phyloP scores from a whole-genome alignment of 495 filamentous ascomycete species.

The Penicillium psychrofluorescens region DNA sequence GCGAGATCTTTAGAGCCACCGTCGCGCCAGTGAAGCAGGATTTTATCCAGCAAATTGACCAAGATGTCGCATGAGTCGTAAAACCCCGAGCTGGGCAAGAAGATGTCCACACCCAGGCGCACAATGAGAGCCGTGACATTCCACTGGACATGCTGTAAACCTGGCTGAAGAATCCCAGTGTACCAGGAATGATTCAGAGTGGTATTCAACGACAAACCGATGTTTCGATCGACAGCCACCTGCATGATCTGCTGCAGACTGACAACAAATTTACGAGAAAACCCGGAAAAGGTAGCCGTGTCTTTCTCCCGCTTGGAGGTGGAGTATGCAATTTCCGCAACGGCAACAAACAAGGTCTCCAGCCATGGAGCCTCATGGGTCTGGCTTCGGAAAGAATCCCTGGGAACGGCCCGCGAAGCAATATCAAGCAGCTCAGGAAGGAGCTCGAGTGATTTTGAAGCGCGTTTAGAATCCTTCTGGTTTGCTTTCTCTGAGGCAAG shows the following conservation, averaged over 20 bases:
- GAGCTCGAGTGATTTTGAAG: slow-evolving; percentile 24
- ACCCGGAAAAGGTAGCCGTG: slow-evolving; percentile 8
- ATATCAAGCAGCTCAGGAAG: slow-evolving; percentile 31
- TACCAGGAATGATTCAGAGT: slow-evolving; percentile 36
- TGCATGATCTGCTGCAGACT: slow-evolving; percentile 35
- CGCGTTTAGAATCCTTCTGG: slow-evolving; percentile 7
- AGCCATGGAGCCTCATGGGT: slow-evolving; percentile 57
- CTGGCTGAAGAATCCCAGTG: slow-evolving; percentile 35
- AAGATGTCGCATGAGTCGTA: slow-evolving; percentile 33
- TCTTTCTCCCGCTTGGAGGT: slow-evolving; percentile 27
- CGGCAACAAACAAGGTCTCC: slow-evolving; percentile 54
- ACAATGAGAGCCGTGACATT: slow-evolving; percentile 52
- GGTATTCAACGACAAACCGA: slow-evolving; percentile 37
- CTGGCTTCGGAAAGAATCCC: slow-evolving; percentile 46
- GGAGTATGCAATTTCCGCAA: slow-evolving; percentile 40
- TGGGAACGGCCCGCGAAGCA: slow-evolving; percentile 46
- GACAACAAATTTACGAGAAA: slow-evolving; percentile 23
- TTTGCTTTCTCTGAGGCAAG: neutral
- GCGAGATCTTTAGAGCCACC: slow-evolving; percentile 1
- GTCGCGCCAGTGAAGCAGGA: slow-evolving; percentile 29
- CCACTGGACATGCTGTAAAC: slow-evolving; percentile 47
- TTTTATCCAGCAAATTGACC: slow-evolving; percentile 33
- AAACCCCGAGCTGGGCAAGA: slow-evolving; percentile 48
- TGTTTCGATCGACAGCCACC: slow-evolving; percentile 32
- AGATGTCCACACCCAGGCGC: slow-evolving; percentile 61